phyloP scores from a whole-genome alignment of 2,329 filamentous ascomycete genomes.

The Sporothrix sp. region DNA sequence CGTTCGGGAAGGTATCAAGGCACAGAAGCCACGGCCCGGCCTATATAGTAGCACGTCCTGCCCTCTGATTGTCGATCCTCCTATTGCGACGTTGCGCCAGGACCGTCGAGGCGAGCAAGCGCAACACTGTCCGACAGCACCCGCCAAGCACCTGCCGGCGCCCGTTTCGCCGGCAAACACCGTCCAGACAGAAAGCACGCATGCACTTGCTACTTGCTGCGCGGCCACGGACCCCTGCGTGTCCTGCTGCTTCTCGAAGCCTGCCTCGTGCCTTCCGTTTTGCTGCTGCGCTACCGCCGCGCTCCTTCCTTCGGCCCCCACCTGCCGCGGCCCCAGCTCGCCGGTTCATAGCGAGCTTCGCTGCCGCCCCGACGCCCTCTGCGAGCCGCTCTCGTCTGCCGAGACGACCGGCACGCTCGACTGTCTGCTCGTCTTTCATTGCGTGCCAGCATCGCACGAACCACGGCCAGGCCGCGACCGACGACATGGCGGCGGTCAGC shows the following conservation, averaged over 20 bases:
- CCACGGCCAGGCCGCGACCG: constrained; percentile 10
- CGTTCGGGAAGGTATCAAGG: constrained; percentile 2
- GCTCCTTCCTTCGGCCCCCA: background rate
- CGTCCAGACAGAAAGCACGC: background rate
- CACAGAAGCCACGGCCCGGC: background rate
- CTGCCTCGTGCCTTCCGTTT: constrained; percentile 6
- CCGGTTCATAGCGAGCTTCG: too few species aligned
- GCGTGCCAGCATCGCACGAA: background rate
- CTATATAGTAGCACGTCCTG: too few species aligned
- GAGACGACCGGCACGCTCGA: too few species aligned
- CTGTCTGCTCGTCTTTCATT: background rate
- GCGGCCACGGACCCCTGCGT: too few species aligned
- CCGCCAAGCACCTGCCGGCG: background rate
- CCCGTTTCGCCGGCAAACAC: background rate
- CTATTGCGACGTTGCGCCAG: too few species aligned
- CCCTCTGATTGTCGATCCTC: too few species aligned
- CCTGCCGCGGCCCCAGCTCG: background rate
- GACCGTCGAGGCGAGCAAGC: too few species aligned
- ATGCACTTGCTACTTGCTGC: constrained; percentile 7
- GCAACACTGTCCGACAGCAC: too few species aligned
- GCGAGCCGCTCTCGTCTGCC: too few species aligned
- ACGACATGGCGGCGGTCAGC: constrained; percentile 64
- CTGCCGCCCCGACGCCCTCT: too few species aligned
- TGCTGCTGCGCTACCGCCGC: background rate
- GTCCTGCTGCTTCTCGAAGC: background rate